phyloP scores from a whole-genome alignment of 2,329 filamentous ascomycete species.

The Phaeosphaeria sp. region DNA sequence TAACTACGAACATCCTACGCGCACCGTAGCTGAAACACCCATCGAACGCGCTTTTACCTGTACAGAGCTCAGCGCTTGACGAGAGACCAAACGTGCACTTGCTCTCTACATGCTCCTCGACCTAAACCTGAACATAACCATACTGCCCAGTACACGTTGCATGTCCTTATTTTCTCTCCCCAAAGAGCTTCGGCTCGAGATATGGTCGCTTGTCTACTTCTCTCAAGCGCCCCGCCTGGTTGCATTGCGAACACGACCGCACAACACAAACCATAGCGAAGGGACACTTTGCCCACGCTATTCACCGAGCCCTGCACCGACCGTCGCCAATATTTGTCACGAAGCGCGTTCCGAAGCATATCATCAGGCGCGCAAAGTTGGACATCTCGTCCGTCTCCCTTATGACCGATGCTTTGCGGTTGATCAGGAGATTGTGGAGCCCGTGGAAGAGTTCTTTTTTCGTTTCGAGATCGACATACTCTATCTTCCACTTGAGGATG shows the following conservation, averaged over 20 bases:
- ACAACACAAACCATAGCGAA: conserved; percentile 18
- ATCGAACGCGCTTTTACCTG: not conserved
- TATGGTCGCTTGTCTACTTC: conserved; percentile 27
- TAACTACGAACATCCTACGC: not conserved
- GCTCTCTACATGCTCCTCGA: too few relatives aligned
- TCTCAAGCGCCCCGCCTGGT: conserved; percentile 26
- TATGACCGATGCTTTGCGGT: not conserved
- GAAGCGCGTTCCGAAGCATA: conserved; percentile 27
- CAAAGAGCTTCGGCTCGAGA: conserved; percentile 31
- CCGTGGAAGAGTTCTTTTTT: conserved; percentile 20
- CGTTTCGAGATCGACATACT: conserved; percentile 27
- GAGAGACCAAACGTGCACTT: too few relatives aligned
- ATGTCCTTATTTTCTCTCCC: conserved; percentile 29
- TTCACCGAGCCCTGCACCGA: conserved; percentile 23
- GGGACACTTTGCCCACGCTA: conserved; percentile 25
- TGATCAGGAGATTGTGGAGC: not conserved
- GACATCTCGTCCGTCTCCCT: conserved; percentile 14
- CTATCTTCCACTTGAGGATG: conserved; percentile 18
- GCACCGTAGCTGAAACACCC: not conserved
- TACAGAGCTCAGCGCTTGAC: not conserved
- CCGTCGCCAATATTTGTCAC: conserved; percentile 22
- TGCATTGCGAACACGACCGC: conserved; percentile 18
- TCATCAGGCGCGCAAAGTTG: conserved; percentile 21
- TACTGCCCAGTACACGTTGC: not conserved
- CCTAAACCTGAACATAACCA: too few relatives aligned